Evolutionary conservation across 2,329 filamentous ascomycete genomes (phyloP), one percentile per base, ranked within the genome.

Genomic region (Pyrenochaeta sp.): DNA sequence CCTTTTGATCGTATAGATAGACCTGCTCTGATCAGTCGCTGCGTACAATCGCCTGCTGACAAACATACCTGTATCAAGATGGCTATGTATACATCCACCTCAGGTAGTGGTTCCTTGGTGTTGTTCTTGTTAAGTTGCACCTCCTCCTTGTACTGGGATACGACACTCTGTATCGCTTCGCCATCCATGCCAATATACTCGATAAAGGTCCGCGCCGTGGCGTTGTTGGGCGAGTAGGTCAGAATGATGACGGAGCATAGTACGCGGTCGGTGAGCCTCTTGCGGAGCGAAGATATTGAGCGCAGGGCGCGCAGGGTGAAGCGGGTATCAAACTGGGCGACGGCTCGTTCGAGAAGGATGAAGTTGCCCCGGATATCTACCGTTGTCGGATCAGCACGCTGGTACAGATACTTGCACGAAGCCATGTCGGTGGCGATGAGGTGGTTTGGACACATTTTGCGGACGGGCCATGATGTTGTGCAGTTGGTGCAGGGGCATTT

Each of bases 311-410:
- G 88, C 64, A 99, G 90, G 56, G 94, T 92, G 81, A 97, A 99
- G 83, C 95, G 90, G 58, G 93, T 88, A 81, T 99, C 95, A 79
- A 98, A 99, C 71, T 96, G 88, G 65, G 89, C 85, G 65, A 99
- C 94, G 66, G 93, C 95, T 73, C 93, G 91, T 74, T 97, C 93
- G 74, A 99, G 86, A 65, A 99, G 86, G 51, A 88, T 87, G 76
- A 97, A 97, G 81, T 96, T 97, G 84, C 87, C 90, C 81, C 93
- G 95, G 82, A 99, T 96, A 79, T 97, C 95, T 98, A 75, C 46
- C 28, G 65, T 61, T 44, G 62, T 61, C 32, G 66, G 66, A 67
- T 77, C 72, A 77, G 75, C 72, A 37, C 55, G 55, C 42, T 68
- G 68, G 61, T 57, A 64, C 32, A 70, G 63, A 62, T 69, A 71